Conservation (phyloP, 1,284 basidiomycete genomes). For the Rhizopogon parksii region DNA sequence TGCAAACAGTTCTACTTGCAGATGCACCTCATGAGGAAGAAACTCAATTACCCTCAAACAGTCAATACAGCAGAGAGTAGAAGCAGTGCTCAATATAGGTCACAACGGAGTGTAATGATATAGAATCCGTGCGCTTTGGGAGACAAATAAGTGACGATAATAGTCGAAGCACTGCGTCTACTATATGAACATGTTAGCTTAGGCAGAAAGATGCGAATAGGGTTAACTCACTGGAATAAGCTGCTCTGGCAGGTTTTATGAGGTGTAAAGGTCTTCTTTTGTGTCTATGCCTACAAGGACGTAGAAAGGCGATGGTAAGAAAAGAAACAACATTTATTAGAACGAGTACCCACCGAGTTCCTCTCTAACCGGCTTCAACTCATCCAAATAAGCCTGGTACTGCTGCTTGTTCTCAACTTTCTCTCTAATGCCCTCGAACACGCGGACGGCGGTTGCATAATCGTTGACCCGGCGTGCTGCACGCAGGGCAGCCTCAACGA, state of each 20-base stretch:
- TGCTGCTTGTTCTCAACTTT: constrained; percentile 95
- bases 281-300: constrained; percentile 30
- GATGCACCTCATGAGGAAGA: not conserved
- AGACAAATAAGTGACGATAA: constrained; percentile 15
- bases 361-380: constrained; percentile 78
- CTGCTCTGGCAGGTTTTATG: constrained; percentile 19
- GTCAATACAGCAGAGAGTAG: not conserved
- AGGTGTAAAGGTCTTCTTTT: constrained; percentile 40
- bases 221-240: constrained; percentile 15
- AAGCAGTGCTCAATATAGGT: not conserved
- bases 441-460: constrained; percentile 92
- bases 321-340: not conserved
- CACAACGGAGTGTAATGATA: not conserved
- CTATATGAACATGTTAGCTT: constrained; percentile 14
- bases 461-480: constrained; percentile 92
- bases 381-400: constrained; percentile 85
- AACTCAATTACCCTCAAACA: not conserved
- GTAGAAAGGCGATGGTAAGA: not conserved
- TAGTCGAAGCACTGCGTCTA: constrained; percentile 22
- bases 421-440: constrained; percentile 89
- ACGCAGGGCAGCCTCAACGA: constrained; percentile 86
- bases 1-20: not conserved
- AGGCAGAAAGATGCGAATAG: not conserved
- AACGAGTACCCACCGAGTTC: constrained; percentile 71
- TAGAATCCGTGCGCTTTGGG: constrained; percentile 2